Evolutionary conservation across 768 basidiomycete species (phyloP).

Genomic region (Amanita fuliginea): DNA sequence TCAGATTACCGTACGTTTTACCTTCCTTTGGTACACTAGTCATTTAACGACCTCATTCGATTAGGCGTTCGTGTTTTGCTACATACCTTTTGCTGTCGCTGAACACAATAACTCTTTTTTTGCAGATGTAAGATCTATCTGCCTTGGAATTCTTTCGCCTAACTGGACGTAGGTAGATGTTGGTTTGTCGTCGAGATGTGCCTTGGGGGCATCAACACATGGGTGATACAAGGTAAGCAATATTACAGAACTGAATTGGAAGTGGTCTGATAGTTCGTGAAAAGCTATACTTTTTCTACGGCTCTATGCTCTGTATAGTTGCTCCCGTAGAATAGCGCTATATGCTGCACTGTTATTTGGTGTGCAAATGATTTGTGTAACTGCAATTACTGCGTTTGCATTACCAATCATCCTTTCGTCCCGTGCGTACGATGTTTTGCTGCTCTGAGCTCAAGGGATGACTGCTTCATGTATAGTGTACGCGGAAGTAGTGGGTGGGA

Average conservation of each 20-base stretch:
- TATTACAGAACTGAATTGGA: not conserved
- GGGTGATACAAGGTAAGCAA: not conserved
- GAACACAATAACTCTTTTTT: too few relatives aligned
- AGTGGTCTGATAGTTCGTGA: not conserved
- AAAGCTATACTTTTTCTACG: not conserved
- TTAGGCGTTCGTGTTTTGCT: not conserved
- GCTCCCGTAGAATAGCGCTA: not conserved
- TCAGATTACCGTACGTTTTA: not conserved
- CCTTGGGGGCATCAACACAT: not conserved
- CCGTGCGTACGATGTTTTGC: too few relatives aligned
- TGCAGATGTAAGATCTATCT: not conserved
- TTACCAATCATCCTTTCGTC: too few relatives aligned
- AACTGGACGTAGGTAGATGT: not conserved
- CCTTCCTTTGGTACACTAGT: not conserved
- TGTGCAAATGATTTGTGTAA: too few relatives aligned
- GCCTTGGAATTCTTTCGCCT: not conserved
- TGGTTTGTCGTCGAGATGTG: not conserved
- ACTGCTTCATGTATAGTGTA: too few relatives aligned
- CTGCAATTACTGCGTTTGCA: too few relatives aligned
- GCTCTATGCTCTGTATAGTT: not conserved
- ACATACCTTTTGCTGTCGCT: too few relatives aligned
- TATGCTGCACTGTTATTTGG: too few relatives aligned
- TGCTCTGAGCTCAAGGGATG: too few relatives aligned
- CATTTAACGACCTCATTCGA: not conserved
- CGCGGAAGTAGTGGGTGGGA: too few relatives aligned